These are phyloP conservation scores for Gentiana straminea DNA, from an alignment of 257 asterid genomes.

Conservation along the genomic window DNA sequence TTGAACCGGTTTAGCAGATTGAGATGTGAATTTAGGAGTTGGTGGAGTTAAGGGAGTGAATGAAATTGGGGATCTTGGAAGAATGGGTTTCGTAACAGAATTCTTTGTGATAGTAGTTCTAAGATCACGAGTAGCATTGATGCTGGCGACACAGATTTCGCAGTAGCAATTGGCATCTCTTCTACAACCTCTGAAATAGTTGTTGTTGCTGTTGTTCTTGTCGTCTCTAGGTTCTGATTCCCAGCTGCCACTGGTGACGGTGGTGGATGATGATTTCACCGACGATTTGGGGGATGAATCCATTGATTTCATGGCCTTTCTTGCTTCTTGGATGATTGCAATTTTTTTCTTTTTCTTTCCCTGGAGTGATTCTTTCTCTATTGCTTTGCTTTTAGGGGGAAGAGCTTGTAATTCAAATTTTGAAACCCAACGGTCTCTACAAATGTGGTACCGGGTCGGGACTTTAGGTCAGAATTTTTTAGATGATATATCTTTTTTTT, in stretches of 20 bases:
- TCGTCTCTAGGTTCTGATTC: constrained; percentile 42
- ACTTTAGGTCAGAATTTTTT: no score
- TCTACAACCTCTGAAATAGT: constrained; percentile 69
- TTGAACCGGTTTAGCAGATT: constrained; percentile 13
- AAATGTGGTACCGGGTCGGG: no score
- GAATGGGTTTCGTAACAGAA: constrained; percentile 28
- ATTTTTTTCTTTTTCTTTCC: not conserved
- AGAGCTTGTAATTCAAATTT: constrained; percentile 9
- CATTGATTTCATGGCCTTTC: constrained; percentile 31
- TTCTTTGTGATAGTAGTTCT: constrained; percentile 38
- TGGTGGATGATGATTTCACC: constrained; percentile 31
- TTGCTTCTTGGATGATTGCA: constrained; percentile 9
- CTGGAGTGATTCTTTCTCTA: not conserved
- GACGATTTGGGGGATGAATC: constrained; percentile 55
- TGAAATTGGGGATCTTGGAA: constrained; percentile 44
- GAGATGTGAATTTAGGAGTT: constrained; percentile 30
- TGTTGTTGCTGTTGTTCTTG: constrained; percentile 4
- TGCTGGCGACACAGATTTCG: constrained; percentile 71
- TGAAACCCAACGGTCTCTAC: constrained; percentile 14
- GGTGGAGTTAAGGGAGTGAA: constrained; percentile 28
- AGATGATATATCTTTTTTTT: no score
- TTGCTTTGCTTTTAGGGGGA: not conserved
- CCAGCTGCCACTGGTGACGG: constrained; percentile 17
- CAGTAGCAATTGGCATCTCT: constrained; percentile 78
- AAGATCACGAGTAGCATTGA: constrained; percentile 79